Conservation (phyloP, 2,329 filamentous ascomycete genomes). For the Botrytis byssoidea region DNA sequence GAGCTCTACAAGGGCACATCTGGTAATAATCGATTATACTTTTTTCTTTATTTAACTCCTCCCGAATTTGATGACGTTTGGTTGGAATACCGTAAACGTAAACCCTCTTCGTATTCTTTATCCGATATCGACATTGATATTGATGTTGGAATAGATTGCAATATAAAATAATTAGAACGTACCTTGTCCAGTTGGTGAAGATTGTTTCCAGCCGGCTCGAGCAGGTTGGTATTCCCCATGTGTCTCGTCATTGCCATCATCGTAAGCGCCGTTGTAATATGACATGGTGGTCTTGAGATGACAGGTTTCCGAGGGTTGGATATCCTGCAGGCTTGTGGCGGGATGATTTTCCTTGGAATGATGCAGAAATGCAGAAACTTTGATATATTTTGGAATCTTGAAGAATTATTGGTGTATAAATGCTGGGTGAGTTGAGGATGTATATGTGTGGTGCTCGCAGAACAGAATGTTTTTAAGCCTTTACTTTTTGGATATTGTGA, state of each 20-base stretch:
- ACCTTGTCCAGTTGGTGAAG: conserved; percentile 3
- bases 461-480: neutral
- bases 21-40: neutral
- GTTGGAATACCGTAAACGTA: neutral
- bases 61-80: neutral
- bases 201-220: conserved; percentile 17
- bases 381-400: neutral
- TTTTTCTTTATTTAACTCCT: neutral
- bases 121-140: neutral
- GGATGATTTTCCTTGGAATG: neutral
- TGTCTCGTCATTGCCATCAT: neutral
- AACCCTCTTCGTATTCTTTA: neutral
- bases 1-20: neutral
- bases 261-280: neutral
- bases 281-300: conserved; percentile 8
- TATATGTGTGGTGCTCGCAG: neutral
- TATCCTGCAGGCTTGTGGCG: conserved; percentile 9
- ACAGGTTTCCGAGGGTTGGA: neutral
- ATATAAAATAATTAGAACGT: neutral
- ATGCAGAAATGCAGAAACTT: neutral
- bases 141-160: neutral
- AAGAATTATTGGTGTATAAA: neutral
- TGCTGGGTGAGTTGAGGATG: neutral
- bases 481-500: neutral
- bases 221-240: conserved; percentile 19